These are phyloP conservation scores for Pestalotiopsis sp. DNA, from an alignment of 2,329 filamentous ascomycete species.

Conservation along the genomic window DNA sequence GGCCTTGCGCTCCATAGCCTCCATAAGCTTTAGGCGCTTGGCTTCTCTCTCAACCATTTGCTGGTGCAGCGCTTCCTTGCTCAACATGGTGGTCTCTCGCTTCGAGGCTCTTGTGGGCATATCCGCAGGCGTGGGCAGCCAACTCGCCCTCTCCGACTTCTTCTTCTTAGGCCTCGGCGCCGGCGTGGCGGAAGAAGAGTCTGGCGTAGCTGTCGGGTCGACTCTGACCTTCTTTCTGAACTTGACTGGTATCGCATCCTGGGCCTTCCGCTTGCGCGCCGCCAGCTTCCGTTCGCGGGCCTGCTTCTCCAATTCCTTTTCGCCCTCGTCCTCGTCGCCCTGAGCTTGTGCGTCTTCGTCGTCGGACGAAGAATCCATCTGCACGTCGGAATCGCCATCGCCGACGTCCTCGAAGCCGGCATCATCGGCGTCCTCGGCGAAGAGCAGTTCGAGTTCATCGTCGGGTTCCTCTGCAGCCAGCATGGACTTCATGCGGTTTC, in stretches of 20 bases:
- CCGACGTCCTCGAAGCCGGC: constrained; percentile 71
- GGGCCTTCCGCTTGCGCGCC: constrained; percentile 78
- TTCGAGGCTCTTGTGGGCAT: constrained; percentile 60
- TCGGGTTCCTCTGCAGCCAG: constrained; percentile 74
- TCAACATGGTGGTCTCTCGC: constrained; percentile 58
- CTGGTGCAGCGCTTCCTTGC: constrained; percentile 64
- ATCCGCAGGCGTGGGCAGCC: constrained; percentile 57
- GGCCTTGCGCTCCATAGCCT: constrained; percentile 66
- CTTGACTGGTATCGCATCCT: constrained; percentile 70
- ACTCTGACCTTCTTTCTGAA: constrained; percentile 79
- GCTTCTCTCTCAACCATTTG: constrained; percentile 75
- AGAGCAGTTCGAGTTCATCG: constrained; percentile 72
- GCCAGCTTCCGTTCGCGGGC: constrained; percentile 68
- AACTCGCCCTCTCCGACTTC: constrained; percentile 61
- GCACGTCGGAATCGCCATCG: constrained; percentile 71
- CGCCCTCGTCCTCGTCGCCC: constrained; percentile 76
- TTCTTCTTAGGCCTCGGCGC: constrained; percentile 58
- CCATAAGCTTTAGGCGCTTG: constrained; percentile 70
- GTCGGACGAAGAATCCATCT: constrained; percentile 83
- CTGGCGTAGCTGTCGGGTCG: constrained; percentile 35
- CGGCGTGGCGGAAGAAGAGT: constrained; percentile 41
- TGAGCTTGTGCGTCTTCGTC: constrained; percentile 77
- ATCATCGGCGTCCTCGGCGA: constrained; percentile 72
- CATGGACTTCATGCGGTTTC: constrained; percentile 80
- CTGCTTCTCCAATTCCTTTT: constrained; percentile 80